Evolutionary conservation across 129 eudicot genomes (phyloP), one percentile per base, ranked within the genome.

Genomic region (Pseudognaphalium luteoalbum): DNA sequence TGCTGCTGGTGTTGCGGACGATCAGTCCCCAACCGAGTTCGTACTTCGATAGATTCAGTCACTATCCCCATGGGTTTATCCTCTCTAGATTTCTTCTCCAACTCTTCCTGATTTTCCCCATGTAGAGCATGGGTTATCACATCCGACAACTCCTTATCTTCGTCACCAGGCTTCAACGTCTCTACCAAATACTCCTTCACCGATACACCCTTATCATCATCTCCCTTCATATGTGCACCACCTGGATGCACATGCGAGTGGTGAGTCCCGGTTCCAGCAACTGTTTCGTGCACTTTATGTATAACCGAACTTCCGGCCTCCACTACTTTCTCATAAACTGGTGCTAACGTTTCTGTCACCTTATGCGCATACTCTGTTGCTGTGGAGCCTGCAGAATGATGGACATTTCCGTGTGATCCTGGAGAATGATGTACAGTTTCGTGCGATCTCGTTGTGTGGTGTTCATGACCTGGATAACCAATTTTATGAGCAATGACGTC

Each of bases 91-190:
- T 66, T 76, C 68, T 73, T 44, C 76, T 41, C 79, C 3, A 80
- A 56, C 42, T 77, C 73, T 7, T 58, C 74, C 34, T 70, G 60
- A 42, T 75, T 78, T 12, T 65, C 83, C 77, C 78, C 71, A 11
- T 77, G 86, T 29, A 90, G 11, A 28, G 83, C 81, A 52, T 81
- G 86, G 0, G 89, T 76, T 10, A 93, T 90, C 39, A 50, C 85
- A 28, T 88, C 85, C 6, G 96, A 86, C 6, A 93, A 75, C 32
- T 87, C 96, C 83, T 80, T 83, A 20, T 90, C 98, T 34, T 90
- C 98, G 0, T 93, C 95, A 2, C 96, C 87, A 0, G 97, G 98
- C 58, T 66, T 93, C 12, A 90, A 42, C 20, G 84, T 93, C 87
- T 90, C 97, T 6, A 78, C 86, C 74, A 87, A 62, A 60, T 83